These are phyloP conservation scores for Eucalyptus tenuipes DNA, from an alignment of 345 rosid genomes.

Conservation along the genomic window DNA sequence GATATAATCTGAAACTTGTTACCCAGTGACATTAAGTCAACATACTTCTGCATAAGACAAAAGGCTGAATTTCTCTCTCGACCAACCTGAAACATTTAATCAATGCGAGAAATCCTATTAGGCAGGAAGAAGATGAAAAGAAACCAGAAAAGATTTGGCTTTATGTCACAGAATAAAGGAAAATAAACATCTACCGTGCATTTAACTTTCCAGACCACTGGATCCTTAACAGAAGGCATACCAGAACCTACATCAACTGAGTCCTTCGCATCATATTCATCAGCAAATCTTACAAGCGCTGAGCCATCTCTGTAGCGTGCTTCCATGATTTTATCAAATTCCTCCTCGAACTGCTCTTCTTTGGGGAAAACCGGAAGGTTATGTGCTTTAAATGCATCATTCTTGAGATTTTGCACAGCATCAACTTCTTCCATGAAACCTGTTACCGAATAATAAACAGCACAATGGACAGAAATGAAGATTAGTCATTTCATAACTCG, in stretches of 20 bases:
- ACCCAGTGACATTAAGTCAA: conserved; percentile 56
- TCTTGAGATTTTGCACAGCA: conserved; percentile 23
- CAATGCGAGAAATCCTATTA: neutral
- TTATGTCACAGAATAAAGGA: neutral
- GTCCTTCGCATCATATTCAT: conserved; percentile 38
- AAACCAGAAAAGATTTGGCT: neutral
- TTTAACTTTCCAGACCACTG: conserved; percentile 84
- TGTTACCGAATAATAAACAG: neutral
- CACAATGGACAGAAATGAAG: neutral
- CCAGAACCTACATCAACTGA: conserved; percentile 39
- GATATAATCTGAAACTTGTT: conserved; percentile 53
- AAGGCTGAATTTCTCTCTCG: conserved; percentile 71
- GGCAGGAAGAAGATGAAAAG: neutral
- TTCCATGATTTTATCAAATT: conserved; percentile 77
- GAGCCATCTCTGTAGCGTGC: conserved; percentile 55
- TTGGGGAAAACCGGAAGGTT: conserved; percentile 49
- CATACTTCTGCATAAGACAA: conserved; percentile 93
- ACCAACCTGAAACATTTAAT: conserved; percentile 41
- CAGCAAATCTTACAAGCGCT: conserved; percentile 36
- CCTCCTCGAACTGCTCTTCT: conserved; percentile 79
- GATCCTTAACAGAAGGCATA: conserved; percentile 40
- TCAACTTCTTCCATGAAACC: conserved; percentile 43
- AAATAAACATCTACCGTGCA: conserved; percentile 47
- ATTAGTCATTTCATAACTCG: neutral
- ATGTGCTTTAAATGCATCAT: conserved; percentile 17